Percentiles rank a stretch among this genome's conserved stretches.
Conservation (phyloP, 257 asterid genomes). For the Knoxia roxburghii region DNA sequence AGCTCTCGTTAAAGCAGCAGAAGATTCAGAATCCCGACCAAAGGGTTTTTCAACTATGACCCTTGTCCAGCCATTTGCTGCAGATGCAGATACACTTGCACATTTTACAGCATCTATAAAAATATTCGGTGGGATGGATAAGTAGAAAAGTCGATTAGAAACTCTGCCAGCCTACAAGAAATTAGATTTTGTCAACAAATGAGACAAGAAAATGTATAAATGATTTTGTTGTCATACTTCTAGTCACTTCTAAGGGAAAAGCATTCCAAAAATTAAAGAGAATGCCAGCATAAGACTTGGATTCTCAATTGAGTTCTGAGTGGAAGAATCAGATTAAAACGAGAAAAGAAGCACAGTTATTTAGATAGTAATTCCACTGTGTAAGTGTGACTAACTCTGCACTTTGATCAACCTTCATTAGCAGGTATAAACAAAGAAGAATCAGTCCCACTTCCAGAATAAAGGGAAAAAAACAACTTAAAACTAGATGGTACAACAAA, state of each 20-base stretch:
- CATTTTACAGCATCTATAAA: conserved; percentile 81
- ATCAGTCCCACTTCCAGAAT: not conserved
- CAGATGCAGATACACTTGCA: conserved; percentile 84
- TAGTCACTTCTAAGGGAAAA: not conserved
- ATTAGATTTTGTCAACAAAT: conserved; percentile 6
- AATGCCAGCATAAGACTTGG: not conserved
- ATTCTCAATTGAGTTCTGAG: not conserved
- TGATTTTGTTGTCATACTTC: not conserved
- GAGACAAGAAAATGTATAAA: not conserved
- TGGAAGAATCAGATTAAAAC: not conserved
- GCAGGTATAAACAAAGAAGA: not conserved
- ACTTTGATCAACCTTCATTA: conserved; percentile 1
- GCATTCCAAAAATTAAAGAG: not conserved
- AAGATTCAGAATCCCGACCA: conserved; percentile 93
- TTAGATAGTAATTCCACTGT: not conserved
- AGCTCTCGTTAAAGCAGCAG: conserved; percentile 81
- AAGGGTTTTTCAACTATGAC: conserved; percentile 98
- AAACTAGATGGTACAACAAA: not conserved
- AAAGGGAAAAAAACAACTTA: too few species aligned
- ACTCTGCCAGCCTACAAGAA: conserved; percentile 66
- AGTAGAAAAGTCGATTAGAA: conserved; percentile 80
- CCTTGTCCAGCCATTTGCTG: conserved; percentile 87
- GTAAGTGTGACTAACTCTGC: not conserved
- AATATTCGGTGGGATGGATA: conserved; percentile 94
- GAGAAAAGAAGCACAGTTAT: not conserved